Base-by-base conservation (phyloP, 2,329 filamentous ascomycete species). In the Colletotrichum euphorbiae region DNA sequence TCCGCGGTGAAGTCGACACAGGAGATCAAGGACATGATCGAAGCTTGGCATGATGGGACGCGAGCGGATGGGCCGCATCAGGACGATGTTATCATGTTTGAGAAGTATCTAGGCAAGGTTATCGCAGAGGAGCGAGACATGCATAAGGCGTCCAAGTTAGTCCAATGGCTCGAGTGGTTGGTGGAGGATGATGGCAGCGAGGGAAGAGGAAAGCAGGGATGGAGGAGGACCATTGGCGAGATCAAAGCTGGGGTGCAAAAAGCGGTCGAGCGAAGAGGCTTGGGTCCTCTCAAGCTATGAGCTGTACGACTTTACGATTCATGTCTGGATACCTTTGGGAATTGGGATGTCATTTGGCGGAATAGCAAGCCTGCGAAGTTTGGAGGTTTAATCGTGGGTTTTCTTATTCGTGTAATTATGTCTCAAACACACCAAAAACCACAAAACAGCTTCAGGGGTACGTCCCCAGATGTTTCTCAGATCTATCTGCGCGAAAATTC, bases 61-160 rank as follows among this genome's bases (percentile, higher is more conserved):
- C 81, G 78, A 40, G 83, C 83, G 5, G 91, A 94, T 3, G 93
- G 92, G 0, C 96, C 96, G 1, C 94, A 96, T 77, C 80, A 80
- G 0, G 89, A 92, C 65, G 96, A 99, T 78, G 90, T 95, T 0
- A 85, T 85, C 45, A 89, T 94, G 42, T 83, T 98, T 69, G 87
- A 85, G 61, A 86, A 83, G 73, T 98, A 97, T 77, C 78, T 98
- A 33, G 82, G 77, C 5, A 86, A 85, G 28, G 93, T 98, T 0
- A 85, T 97, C 0, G 69, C 80, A 1, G 90, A 95, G 65, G 96
- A 98, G 78, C 83, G 86, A 66, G 90, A 98, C 76, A 84, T 96
- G 79, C 85, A 86, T 5, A 97, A 97, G 78, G 92, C 88, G 1
- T 84, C 88, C 2, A 86, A 87, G 12, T 79, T 96, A 17, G 85